Conservation (phyloP, 257 asterid species). For the Penstemon barbatus region DNA sequence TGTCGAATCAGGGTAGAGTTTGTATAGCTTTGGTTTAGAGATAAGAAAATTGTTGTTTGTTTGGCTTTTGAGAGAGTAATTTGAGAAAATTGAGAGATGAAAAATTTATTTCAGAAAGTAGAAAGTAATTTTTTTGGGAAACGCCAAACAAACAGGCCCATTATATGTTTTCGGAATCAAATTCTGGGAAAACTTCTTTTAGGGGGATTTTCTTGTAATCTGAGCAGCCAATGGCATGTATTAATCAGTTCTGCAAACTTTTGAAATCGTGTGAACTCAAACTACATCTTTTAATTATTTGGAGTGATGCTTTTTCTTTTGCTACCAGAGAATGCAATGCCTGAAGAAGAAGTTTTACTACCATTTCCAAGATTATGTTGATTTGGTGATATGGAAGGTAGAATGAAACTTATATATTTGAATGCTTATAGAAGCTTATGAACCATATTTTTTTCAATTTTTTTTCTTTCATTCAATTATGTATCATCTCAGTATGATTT, state of each 20-base stretch:
- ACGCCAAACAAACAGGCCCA: no score
- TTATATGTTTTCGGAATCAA: background rate
- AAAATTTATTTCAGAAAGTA: no score
- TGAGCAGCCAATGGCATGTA: slow-evolving; percentile 12
- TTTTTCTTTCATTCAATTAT: background rate
- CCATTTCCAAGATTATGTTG: slow-evolving; percentile 96
- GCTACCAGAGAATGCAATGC: slow-evolving; percentile 85
- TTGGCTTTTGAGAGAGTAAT: no score
- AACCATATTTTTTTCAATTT: background rate
- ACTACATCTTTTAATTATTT: slow-evolving; percentile 9
- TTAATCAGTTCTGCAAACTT: slow-evolving; percentile 18
- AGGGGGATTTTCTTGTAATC: background rate
- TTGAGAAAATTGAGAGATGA: no score
- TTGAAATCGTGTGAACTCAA: background rate
- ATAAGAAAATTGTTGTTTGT: no score
- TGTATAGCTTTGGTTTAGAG: no score
- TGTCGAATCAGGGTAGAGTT: no score
- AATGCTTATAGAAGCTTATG: slow-evolving; percentile 12
- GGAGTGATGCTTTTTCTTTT: slow-evolving; percentile 20
- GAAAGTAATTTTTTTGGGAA: no score
- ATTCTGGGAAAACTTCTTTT: background rate
- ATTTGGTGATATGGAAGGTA: slow-evolving; percentile 95
- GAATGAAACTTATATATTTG: slow-evolving; percentile 20
- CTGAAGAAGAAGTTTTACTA: slow-evolving; percentile 95
- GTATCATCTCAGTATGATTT: background rate